Evolutionary conservation across 768 basidiomycete genomes (phyloP), one percentile per base, ranked within the genome.

Genomic region (Boletus rufocinnamomeus): DNA sequence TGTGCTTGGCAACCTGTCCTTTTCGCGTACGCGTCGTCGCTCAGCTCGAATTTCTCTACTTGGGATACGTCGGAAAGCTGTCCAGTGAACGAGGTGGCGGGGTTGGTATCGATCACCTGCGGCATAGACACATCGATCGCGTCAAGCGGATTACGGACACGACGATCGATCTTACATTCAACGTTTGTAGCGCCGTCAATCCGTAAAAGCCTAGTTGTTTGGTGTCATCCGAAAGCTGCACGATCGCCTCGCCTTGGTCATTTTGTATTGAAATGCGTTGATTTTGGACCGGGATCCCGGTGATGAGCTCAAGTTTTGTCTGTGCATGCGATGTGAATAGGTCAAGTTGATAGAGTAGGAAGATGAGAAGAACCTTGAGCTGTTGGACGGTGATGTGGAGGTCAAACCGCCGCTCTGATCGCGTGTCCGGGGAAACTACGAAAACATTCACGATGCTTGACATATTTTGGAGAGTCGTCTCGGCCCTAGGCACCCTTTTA

Each of bases 31-130:
- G 88, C 92, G 5, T 84, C 84, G 4, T 86, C 81, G 9, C 85
- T 87, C 51, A 98, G 73, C 77, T 97, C 96, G 63, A 94, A 98
- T 71, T 98, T 97, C 28, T 97, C 87, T 2, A 97, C 93, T 73
- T 88, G 84, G 0, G 87, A 86, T 2, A 91, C 80, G 72, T 97
- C 95, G 9, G 87, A 83, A 52, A 91, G 82, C 69, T 95, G 93
- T 2, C 95, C 95, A 0, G 89, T 90, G 50, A 91, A n/a, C 37
- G 88, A 86, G 1, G 73, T 75, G 2, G 87, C 80, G 9, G 95
- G 93, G 69, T 97, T 85, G 21, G 81, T 84, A 66, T 96, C 91
- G 52, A 52, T 57, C 48, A 68, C 67, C 67, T 59, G 79, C 76
- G 11, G 91, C 83, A 91, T 92, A 62, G 13, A 49, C 30, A 32